Evolutionary conservation across 805 yeast species (phyloP).

Genomic region (Phaffomyces thermotolerans): DNA sequence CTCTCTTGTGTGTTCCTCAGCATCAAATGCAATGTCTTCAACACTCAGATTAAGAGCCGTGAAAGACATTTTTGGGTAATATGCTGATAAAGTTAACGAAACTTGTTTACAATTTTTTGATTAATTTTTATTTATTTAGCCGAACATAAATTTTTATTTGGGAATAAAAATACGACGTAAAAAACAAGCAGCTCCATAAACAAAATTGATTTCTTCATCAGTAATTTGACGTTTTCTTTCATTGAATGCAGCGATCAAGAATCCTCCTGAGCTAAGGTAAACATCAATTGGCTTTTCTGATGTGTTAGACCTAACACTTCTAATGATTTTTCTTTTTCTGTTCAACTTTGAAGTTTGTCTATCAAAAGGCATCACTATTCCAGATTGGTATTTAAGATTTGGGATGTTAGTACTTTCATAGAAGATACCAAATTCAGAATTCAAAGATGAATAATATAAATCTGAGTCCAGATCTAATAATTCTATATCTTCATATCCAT

Average conservation of each 20-base stretch:
- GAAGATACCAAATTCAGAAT: conserved; percentile 45
- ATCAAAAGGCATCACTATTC: conserved; percentile 47
- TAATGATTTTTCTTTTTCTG: conserved; percentile 26
- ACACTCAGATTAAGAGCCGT: conserved; percentile 73
- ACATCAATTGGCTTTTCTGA: conserved; percentile 30
- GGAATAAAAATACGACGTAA: conserved; percentile 39
- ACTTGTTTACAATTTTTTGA: conserved; percentile 19
- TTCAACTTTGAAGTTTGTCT: conserved; percentile 37
- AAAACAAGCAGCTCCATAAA: conserved; percentile 39
- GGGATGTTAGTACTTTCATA: conserved; percentile 28
- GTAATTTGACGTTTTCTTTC: conserved; percentile 24
- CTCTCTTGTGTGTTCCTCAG: conserved; percentile 88
- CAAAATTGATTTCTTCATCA: conserved; percentile 35
- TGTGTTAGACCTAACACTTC: conserved; percentile 5
- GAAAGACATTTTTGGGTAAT: conserved; percentile 42
- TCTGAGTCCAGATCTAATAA: conserved; percentile 25
- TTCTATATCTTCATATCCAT: conserved; percentile 22
- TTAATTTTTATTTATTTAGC: neutral
- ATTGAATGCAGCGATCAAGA: conserved; percentile 40
- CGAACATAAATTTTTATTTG: conserved; percentile 3
- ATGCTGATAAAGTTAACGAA: neutral
- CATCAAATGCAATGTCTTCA: conserved; percentile 60
- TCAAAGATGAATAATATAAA: conserved; percentile 38
- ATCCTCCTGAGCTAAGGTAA: conserved; percentile 46
- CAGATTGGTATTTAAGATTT: conserved; percentile 34